Evolutionary conservation across 1,139 yeast species (phyloP).

Genomic region (Taphrina communis): DNA sequence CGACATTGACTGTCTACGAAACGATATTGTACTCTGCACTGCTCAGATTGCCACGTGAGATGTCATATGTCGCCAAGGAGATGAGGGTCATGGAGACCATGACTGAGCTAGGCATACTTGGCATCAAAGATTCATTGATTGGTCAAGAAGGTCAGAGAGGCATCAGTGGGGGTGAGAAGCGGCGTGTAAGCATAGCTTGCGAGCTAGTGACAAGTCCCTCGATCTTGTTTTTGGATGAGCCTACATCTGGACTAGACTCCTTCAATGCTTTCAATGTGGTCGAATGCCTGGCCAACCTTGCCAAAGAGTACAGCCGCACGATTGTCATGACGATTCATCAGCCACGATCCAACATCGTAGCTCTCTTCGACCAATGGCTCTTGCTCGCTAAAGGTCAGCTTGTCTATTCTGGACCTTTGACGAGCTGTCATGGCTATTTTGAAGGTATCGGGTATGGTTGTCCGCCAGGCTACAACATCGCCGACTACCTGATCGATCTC

Average conservation of each 20-base stretch:
- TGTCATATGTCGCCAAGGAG: conserved; percentile 75
- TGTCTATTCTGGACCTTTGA: conserved; percentile 73
- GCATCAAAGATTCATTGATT: conserved; percentile 80
- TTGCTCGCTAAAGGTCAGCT: conserved; percentile 83
- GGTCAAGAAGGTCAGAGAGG: conserved; percentile 92
- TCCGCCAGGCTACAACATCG: conserved; percentile 89
- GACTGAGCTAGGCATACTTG: conserved; percentile 79
- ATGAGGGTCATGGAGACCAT: conserved; percentile 83
- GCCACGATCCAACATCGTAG: conserved; percentile 95
- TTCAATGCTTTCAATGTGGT: conserved; percentile 91
- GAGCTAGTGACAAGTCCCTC: conserved; percentile 87
- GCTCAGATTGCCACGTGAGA: conserved; percentile 77
- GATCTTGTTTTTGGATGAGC: conserved; percentile 80
- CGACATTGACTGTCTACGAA: conserved; percentile 93
- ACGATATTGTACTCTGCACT: conserved; percentile 92
- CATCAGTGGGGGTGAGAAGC: conserved; percentile 90
- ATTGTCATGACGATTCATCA: conserved; percentile 93
- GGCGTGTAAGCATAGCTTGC: conserved; percentile 88
- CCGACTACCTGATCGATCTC: conserved; percentile 88
- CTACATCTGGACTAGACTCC: conserved; percentile 95
- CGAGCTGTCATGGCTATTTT: conserved; percentile 69
- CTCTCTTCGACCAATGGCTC: conserved; percentile 81
- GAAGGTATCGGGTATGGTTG: conserved; percentile 76
- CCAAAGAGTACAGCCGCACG: conserved; percentile 81
- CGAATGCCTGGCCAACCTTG: conserved; percentile 79